A percentile compares a stretch with the other conserved stretches of the same genome.
Evolutionary conservation across 1,139 yeast species (phyloP).

Genomic region (Suhomyces chickasaworum): DNA sequence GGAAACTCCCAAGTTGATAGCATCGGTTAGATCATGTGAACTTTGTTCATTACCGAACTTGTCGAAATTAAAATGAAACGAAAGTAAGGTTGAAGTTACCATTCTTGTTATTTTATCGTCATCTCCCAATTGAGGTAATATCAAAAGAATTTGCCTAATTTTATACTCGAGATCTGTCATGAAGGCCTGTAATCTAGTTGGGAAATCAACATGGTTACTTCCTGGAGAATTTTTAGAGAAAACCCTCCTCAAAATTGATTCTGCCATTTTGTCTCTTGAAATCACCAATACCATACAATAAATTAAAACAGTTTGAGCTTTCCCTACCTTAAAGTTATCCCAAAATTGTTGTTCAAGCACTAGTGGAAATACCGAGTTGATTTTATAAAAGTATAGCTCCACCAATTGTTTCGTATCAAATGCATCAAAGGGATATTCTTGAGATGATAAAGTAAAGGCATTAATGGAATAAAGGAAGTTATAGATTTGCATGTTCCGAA

Average conservation of each 20-base stretch:
- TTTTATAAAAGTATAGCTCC: conserved; percentile 33
- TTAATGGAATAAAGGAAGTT: conserved; percentile 28
- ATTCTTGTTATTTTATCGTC: conserved; percentile 36
- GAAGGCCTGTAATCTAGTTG: conserved; percentile 22
- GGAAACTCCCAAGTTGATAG: conserved; percentile 33
- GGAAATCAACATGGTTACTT: conserved; percentile 12
- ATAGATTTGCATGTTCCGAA: conserved; percentile 21
- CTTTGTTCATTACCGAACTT: conserved; percentile 40
- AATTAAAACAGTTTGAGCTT: conserved; percentile 28
- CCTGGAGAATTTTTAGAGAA: conserved; percentile 18
- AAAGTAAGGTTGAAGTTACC: conserved; percentile 32
- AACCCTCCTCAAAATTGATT: conserved; percentile 27
- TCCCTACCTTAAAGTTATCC: conserved; percentile 26
- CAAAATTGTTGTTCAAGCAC: conserved; percentile 33
- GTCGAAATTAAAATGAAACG: conserved; percentile 33
- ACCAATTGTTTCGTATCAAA: conserved; percentile 29
- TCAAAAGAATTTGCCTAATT: conserved; percentile 35
- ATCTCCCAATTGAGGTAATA: conserved; percentile 42
- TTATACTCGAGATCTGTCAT: conserved; percentile 37
- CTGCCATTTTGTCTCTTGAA: conserved; percentile 32
- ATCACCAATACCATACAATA: conserved; percentile 34
- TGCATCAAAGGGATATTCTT: conserved; percentile 24
- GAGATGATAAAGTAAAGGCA: conserved; percentile 38
- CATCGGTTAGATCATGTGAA: conserved; percentile 37
- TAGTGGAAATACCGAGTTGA: conserved; percentile 39